A percentile compares a stretch with the other conserved stretches of the same genome.
These are phyloP conservation scores for Raffaelea albimanens DNA, from an alignment of 2,329 filamentous ascomycete species.

Conservation along the genomic window DNA sequence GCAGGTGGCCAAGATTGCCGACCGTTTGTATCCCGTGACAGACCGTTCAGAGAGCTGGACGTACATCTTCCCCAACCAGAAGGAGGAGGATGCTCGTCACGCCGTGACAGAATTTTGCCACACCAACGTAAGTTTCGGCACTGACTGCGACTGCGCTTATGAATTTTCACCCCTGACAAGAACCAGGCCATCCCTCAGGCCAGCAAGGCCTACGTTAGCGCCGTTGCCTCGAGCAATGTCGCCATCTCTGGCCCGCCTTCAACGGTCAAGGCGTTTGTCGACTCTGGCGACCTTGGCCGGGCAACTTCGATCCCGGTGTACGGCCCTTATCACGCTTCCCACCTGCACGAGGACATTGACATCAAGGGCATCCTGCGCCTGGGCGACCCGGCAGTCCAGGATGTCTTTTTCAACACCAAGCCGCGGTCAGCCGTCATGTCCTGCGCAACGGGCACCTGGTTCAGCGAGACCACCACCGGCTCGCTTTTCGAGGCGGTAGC, in stretches of 20 bases:
- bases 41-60: constrained; percentile 55
- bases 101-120: constrained; percentile 47
- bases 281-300: constrained; percentile 28
- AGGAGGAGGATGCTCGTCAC: constrained; percentile 39
- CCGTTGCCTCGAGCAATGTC: constrained; percentile 35
- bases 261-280: constrained; percentile 33
- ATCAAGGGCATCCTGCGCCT: constrained; percentile 36
- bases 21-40: constrained; percentile 29
- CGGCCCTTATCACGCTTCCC: constrained; percentile 47
- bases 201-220: constrained; percentile 43
- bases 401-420: constrained; percentile 30
- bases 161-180: too few relatives aligned
- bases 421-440: constrained; percentile 42
- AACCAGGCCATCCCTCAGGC: constrained; percentile 31
- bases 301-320: constrained; percentile 42
- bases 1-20: constrained; percentile 41
- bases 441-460: constrained; percentile 34
- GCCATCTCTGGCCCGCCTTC: constrained; percentile 46
- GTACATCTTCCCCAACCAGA: constrained; percentile 50
- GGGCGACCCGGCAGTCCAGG: constrained; percentile 26
- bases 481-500: constrained; percentile 33
- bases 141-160: too few relatives aligned
- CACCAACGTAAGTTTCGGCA: constrained; percentile 30
- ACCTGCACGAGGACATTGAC: constrained; percentile 36
- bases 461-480: constrained; percentile 29